Percentiles rank a stretch among this genome's conserved stretches.
These are phyloP conservation scores for Orbilia blumenaviensis DNA, from an alignment of 2,329 filamentous ascomycete species.

Conservation along the genomic window DNA sequence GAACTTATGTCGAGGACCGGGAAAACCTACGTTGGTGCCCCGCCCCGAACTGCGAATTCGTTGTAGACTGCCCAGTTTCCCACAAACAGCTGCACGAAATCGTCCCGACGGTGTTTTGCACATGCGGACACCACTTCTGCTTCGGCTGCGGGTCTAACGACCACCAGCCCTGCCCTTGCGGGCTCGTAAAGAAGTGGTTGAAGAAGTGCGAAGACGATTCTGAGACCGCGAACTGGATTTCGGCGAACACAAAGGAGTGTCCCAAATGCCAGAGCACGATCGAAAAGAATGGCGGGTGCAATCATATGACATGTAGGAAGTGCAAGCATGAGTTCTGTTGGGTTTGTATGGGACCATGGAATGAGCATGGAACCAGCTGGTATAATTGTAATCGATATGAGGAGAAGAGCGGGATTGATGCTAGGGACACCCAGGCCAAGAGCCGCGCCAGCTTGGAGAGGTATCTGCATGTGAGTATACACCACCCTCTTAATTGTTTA, in stretches of 20 bases:
- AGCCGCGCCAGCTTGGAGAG: slow-evolving; percentile 89
- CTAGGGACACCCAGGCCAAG: slow-evolving; percentile 88
- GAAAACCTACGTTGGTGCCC: slow-evolving; percentile 97
- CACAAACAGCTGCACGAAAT: slow-evolving; percentile 83
- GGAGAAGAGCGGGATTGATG: slow-evolving; percentile 91
- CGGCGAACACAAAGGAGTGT: slow-evolving; percentile 97
- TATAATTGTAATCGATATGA: slow-evolving; percentile 99
- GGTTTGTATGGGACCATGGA: slow-evolving; percentile 99
- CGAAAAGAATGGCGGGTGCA: slow-evolving; percentile 97
- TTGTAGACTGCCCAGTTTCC: slow-evolving; percentile 86
- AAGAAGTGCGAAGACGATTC: slow-evolving; percentile 99
- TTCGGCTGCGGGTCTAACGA: slow-evolving; percentile 91
- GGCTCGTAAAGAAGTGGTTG: slow-evolving; percentile 90
- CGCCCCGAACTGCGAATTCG: slow-evolving; percentile 94
- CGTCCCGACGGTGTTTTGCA: slow-evolving; percentile 88
- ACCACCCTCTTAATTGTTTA: background rate
- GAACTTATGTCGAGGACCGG: slow-evolving; percentile 97
- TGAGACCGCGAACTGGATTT: slow-evolving; percentile 99
- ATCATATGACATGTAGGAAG: slow-evolving; percentile 97
- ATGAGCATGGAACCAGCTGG: slow-evolving; percentile 98
- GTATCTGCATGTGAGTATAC: slow-evolving; percentile 69
- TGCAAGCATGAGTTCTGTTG: slow-evolving; percentile 98
- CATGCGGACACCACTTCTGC: slow-evolving; percentile 87
- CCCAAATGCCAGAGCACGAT: slow-evolving; percentile 96
- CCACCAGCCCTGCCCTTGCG: slow-evolving; percentile 91